Percentiles rank a stretch among this genome's conserved stretches.
These are phyloP conservation scores for Eucalyptus sp. DNA, from an alignment of 345 rosid species.

Conservation along the genomic window DNA sequence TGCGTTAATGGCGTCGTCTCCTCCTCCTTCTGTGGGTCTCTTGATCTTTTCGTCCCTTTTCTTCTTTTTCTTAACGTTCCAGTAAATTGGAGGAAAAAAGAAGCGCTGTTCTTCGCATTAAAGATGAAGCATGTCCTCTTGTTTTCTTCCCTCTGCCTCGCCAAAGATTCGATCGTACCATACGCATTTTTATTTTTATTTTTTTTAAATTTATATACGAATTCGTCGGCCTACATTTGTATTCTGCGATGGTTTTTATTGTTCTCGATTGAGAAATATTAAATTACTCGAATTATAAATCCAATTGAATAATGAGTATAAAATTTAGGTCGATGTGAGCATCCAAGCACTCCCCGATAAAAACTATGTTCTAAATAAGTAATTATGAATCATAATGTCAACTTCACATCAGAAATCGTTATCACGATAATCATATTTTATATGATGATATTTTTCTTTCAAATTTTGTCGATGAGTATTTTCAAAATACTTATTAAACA, in stretches of 20 bases:
- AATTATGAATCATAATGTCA: fast-evolving
- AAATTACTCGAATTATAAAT: not conserved
- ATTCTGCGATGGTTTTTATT: not conserved
- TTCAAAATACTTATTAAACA: not conserved
- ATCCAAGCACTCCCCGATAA: too few relatives aligned
- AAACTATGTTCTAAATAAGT: not conserved
- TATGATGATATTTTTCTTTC: not conserved
- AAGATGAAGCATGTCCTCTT: not conserved
- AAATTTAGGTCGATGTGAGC: not conserved
- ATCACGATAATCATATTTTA: not conserved
- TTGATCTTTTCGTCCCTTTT: not conserved
- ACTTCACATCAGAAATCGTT: fast-evolving
- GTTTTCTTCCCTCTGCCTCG: not conserved
- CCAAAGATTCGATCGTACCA: not conserved
- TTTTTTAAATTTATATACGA: not conserved
- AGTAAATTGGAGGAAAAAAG: not conserved
- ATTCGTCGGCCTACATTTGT: not conserved
- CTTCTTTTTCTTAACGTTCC: not conserved
- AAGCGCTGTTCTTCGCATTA: not conserved
- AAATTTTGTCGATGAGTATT: not conserved
- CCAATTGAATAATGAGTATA: not conserved
- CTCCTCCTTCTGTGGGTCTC: not conserved
- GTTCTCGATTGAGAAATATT: not conserved
- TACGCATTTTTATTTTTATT: not conserved
- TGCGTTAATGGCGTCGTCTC: not conserved